Conservation (phyloP, 139 green algal species). For the Chlamydomonas schloesseri region DNA sequence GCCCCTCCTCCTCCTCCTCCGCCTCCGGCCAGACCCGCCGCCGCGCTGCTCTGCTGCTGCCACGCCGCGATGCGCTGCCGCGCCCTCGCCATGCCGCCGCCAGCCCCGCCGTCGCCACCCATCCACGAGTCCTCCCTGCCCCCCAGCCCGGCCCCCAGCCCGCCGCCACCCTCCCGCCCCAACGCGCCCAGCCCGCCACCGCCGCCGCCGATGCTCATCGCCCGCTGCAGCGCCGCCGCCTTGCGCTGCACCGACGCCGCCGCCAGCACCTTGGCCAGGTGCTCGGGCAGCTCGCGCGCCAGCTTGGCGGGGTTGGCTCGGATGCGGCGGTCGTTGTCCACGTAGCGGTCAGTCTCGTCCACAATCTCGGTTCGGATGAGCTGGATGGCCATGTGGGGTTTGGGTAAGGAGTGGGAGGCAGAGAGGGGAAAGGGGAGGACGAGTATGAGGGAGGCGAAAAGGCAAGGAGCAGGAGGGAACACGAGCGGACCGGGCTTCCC, state of each 20-base stretch:
- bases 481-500: not conserved
- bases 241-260: not conserved
- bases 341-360: constrained; percentile 59
- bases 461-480: not conserved
- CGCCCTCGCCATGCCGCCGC: no score
- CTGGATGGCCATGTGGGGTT: not conserved
- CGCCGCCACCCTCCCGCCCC: not conserved
- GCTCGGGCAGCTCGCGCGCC: constrained; percentile 35
- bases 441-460: not conserved
- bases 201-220: not conserved
- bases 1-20: not conserved
- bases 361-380: constrained; percentile 44
- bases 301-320: constrained; percentile 43
- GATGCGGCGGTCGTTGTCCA: constrained; percentile 58
- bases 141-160: not conserved
- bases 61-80: no score
- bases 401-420: not conserved
- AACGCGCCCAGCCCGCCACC: not conserved
- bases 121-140: not conserved
- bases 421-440: not conserved
- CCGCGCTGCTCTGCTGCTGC: not conserved
- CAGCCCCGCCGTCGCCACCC: no score
- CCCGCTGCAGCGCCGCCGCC: constrained; percentile 10
- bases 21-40: not conserved
- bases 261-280: constrained; percentile 31